Evolutionary conservation across 2,329 filamentous ascomycete genomes (phyloP).

Genomic region (Conoideocrella luteorostrata): DNA sequence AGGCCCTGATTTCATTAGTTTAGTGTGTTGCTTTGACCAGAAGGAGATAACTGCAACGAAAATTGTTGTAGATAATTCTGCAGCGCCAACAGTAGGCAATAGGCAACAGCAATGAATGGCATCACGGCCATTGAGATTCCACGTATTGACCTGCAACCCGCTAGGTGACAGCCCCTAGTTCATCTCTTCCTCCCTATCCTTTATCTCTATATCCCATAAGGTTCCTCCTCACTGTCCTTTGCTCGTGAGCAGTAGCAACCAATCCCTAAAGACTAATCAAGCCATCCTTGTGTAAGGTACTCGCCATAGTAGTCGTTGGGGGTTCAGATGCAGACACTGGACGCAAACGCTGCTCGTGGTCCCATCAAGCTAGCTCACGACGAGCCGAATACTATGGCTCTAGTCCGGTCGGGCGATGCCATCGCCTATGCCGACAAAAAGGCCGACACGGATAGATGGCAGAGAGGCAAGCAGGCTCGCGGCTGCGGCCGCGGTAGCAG

Average conservation of each 20-base stretch:
- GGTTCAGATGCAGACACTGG: too few relatives aligned
- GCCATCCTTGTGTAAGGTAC: too few relatives aligned
- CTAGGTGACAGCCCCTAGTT: background rate
- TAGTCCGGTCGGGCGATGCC: slow-evolving; percentile 9
- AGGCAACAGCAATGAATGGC: background rate
- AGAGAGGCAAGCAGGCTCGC: slow-evolving; percentile 10
- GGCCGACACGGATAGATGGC: slow-evolving; percentile 11
- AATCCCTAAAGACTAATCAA: too few relatives aligned
- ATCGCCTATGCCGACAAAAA: slow-evolving; percentile 12
- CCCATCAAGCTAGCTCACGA: slow-evolving; percentile 10
- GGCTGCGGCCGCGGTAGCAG: too few relatives aligned
- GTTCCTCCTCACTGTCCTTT: too few relatives aligned
- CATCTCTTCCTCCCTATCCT: too few relatives aligned
- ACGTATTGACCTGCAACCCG: background rate
- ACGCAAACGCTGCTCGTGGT: slow-evolving; percentile 6
- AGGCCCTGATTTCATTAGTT: too few relatives aligned
- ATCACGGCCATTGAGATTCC: background rate
- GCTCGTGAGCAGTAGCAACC: too few relatives aligned
- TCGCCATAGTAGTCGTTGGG: too few relatives aligned
- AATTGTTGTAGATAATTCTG: background rate
- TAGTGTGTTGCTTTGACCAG: background rate
- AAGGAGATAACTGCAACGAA: background rate
- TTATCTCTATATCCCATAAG: too few relatives aligned
- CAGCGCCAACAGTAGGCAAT: background rate
- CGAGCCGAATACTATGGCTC: slow-evolving; percentile 13